Percentiles rank a stretch among this genome's conserved stretches.
These are phyloP conservation scores for Kuraishia borneana DNA, from an alignment of 805 yeast genomes.

Conservation along the genomic window DNA sequence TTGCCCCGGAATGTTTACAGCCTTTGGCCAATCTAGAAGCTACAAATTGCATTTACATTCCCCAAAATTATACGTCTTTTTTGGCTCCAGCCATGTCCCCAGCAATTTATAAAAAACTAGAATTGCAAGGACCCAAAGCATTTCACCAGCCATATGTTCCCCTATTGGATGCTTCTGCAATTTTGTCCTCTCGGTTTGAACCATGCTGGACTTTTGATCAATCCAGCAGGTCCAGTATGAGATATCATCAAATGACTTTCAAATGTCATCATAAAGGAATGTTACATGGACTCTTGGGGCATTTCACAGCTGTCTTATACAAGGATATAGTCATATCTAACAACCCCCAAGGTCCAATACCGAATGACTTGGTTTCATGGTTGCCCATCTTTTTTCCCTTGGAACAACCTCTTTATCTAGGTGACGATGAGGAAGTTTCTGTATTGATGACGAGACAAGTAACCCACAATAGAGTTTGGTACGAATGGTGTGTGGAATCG, in stretches of 20 bases:
- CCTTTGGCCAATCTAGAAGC: conserved; percentile 21
- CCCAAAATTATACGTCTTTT: conserved; percentile 44
- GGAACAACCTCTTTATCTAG: conserved; percentile 35
- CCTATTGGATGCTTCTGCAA: conserved; percentile 21
- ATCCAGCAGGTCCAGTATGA: conserved; percentile 21
- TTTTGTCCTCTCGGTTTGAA: conserved; percentile 33
- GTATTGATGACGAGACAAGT: conserved; percentile 38
- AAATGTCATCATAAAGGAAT: conserved; percentile 36
- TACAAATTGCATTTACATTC: conserved; percentile 48
- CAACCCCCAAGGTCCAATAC: conserved; percentile 29
- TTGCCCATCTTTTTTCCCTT: conserved; percentile 59
- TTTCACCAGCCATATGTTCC: conserved; percentile 18
- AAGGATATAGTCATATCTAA: conserved; percentile 45
- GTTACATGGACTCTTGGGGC: conserved; percentile 69
- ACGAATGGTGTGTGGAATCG: conserved; percentile 53
- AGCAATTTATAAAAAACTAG: conserved; percentile 27
- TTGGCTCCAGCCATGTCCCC: conserved; percentile 64
- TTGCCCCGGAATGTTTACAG: conserved; percentile 71
- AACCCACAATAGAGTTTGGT: conserved; percentile 40
- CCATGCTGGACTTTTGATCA: conserved; percentile 55
- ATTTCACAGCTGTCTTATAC: conserved; percentile 61
- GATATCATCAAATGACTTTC: conserved; percentile 19
- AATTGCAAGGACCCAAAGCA: conserved; percentile 4
- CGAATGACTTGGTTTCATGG: conserved; percentile 46
- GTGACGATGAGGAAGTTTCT: conserved; percentile 45